phyloP scores from a whole-genome alignment of 2,329 filamentous ascomycete species.

The Neopestalotiopsis sp. region DNA sequence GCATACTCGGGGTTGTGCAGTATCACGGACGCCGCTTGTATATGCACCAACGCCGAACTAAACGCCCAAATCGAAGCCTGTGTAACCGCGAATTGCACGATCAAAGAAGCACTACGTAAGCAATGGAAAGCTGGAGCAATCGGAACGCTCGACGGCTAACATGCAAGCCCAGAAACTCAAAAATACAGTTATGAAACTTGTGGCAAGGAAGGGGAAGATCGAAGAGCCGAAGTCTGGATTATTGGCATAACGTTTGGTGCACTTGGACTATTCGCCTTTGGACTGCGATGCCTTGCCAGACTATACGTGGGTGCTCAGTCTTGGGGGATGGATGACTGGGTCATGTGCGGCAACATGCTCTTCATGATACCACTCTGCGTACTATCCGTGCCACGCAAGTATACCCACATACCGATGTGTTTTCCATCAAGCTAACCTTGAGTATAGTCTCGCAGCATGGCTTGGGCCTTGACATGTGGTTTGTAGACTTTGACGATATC shows the following conservation, averaged over 20 bases:
- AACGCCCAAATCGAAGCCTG: constrained; percentile 29
- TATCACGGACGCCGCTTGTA: constrained; percentile 26
- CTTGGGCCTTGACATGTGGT: constrained; percentile 51
- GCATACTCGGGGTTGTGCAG: neutral
- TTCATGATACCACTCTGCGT: constrained; percentile 29
- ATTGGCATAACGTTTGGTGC: constrained; percentile 32
- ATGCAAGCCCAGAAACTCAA: constrained; percentile 29
- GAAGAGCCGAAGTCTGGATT: constrained; percentile 31
- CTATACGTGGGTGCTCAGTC: constrained; percentile 29
- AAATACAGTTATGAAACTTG: constrained; percentile 27
- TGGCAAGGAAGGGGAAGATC: constrained; percentile 30
- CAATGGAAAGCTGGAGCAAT: neutral
- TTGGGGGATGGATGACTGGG: constrained; percentile 37
- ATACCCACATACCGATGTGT: neutral
- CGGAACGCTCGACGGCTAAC: neutral
- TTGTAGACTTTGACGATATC: constrained; percentile 45
- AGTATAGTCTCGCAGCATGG: constrained; percentile 41
- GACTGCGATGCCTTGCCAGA: constrained; percentile 34
- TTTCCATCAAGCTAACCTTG: neutral
- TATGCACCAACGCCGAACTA: constrained; percentile 29
- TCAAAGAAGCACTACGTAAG: constrained; percentile 31
- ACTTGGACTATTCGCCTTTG: constrained; percentile 35
- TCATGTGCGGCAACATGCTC: constrained; percentile 32
- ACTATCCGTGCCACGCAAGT: constrained; percentile 34
- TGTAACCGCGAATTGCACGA: constrained; percentile 29